Evolutionary conservation across 345 rosid genomes (phyloP), one percentile per base, ranked within the genome.

Genomic region (Citrus reticulata): DNA sequence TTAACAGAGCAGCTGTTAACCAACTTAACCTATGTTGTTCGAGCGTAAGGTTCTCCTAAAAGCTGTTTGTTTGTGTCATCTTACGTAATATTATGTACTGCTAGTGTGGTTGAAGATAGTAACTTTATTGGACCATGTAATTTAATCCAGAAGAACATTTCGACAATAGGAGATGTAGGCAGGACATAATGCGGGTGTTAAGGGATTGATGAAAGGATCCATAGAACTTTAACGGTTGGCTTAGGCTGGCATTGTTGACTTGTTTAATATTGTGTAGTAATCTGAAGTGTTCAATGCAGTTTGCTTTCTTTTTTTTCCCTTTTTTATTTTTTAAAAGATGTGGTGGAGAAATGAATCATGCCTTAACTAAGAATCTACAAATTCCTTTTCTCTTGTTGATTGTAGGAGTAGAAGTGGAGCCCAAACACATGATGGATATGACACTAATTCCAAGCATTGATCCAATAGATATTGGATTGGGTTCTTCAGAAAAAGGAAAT

Each of bases 401-500:
- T 81, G 37, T 70, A 81, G 82, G 77, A 40, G 78, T 79, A 90
- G 98, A 95, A 57, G 70, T 85, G 90, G 98, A 93, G 82, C 87
- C 97, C 14, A 94, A 94, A 85, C 84, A 93, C 13, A 81, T 83
- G 79, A 91, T 91, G 94, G 98, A 95, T 74, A 80, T 91, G 85
- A 57, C 87, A n/a, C 88, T 89, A 60, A 81, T 91, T 75, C 92
- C 92, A 25, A 77, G 32, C 73, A 84, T 91, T 80, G 93, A 95
- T 83, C 81, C 91, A 17, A 74, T 83, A 73, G 93, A 92, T 78
- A 89, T 91, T 65, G 97, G 85, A 77, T 76, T 92, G 77, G 91
- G 87, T 79, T 92, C 98, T 81, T 90, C 98, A 0, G 97, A 90
- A 10, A 92, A 93, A 82, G 85, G 89, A 55, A 85, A 68, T 80